Percentiles rank a stretch among this genome's conserved stretches.
These are phyloP conservation scores for Marsdenia floribunda DNA, from an alignment of 257 asterid species.

Conservation along the genomic window DNA sequence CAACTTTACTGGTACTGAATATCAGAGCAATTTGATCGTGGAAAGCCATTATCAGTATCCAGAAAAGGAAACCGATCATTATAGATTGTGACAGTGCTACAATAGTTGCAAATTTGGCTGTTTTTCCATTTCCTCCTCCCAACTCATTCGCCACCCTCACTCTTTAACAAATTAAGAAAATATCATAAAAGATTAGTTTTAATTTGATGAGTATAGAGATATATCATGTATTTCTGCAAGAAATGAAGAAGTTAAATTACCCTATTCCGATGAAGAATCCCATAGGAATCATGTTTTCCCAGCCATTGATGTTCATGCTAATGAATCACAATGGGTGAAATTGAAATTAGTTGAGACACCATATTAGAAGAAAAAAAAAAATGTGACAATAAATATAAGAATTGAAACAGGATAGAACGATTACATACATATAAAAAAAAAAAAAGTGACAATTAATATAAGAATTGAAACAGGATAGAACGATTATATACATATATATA, in stretches of 20 bases:
- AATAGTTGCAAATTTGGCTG: conserved; percentile 40
- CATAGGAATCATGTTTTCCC: conserved; percentile 55
- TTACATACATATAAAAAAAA: too few relatives aligned
- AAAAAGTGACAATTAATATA: too few relatives aligned
- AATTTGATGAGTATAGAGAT: too few relatives aligned
- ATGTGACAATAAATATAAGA: too few relatives aligned
- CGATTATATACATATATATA: background rate
- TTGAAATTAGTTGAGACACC: too few relatives aligned
- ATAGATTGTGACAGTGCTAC: conserved; percentile 41
- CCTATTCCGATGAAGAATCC: conserved; percentile 46
- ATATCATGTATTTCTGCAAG: too few relatives aligned
- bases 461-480: too few relatives aligned
- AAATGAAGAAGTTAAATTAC: conserved; percentile 17
- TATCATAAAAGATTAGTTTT: too few relatives aligned
- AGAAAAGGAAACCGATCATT: conserved; percentile 36
- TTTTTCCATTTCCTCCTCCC: conserved; percentile 53
- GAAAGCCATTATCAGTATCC: conserved; percentile 31
- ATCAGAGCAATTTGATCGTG: conserved; percentile 36
- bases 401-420: background rate
- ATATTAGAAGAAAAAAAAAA: too few relatives aligned
- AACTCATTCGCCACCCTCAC: conserved; percentile 74
- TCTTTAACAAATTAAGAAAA: conserved; percentile 21
- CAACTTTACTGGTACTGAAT: conserved; percentile 37
- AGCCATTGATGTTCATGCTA: conserved; percentile 52
- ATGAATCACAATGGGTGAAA: too few relatives aligned